These are phyloP conservation scores for Saitozyma sp. DNA, from an alignment of 768 basidiomycete species.

Conservation along the genomic window DNA sequence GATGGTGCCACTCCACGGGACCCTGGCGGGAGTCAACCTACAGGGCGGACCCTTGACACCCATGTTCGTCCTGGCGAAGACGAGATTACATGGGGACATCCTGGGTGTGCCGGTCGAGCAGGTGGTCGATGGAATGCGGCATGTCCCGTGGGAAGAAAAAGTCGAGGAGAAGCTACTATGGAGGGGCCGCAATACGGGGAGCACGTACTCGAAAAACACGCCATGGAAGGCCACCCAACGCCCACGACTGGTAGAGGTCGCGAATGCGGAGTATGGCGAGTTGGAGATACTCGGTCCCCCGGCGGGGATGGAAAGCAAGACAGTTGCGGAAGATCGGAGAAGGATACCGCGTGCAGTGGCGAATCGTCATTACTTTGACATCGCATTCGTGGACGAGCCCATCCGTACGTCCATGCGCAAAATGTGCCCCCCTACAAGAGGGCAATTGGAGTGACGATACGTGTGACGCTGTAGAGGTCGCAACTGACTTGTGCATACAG, in stretches of 20 bases:
- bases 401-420: conserved; percentile 34
- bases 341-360: neutral
- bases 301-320: no score
- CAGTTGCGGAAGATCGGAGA: no score
- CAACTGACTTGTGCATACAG: conserved; percentile 10
- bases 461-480: neutral
- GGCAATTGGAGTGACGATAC: neutral
- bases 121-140: conserved; percentile 28
- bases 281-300: no score
- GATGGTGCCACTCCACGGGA: conserved; percentile 50
- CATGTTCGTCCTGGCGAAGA: conserved; percentile 46
- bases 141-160: conserved; percentile 42
- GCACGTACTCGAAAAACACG: conserved; percentile 20
- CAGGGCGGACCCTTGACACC: conserved; percentile 28
- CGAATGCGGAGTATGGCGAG: conserved; percentile 3
- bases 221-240: conserved; percentile 46
- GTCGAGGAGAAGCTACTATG: conserved; percentile 37
- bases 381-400: conserved; percentile 34
- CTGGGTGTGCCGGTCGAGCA: conserved; percentile 48
- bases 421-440: neutral
- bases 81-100: conserved; percentile 41
- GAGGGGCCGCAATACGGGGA: conserved; percentile 50
- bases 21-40: conserved; percentile 37
- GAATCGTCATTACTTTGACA: conserved; percentile 33
- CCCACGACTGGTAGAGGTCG: conserved; percentile 34